Conservation (phyloP, 2,329 filamentous ascomycete genomes). For the Aspergillus sp. region DNA sequence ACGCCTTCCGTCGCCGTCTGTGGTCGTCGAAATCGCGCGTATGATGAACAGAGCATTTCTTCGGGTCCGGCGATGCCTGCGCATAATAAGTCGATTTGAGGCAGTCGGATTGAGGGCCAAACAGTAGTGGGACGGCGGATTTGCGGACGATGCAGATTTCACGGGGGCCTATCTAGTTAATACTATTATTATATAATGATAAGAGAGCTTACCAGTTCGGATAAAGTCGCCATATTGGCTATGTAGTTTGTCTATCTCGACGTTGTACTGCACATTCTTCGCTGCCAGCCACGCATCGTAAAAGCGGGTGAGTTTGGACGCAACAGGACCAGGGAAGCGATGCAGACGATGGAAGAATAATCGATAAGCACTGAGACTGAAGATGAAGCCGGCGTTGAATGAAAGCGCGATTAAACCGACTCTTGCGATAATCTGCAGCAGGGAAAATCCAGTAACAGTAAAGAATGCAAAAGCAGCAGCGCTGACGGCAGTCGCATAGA, state of each 20-base stretch:
- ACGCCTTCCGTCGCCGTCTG: constrained; percentile 5
- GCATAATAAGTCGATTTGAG: constrained; percentile 10
- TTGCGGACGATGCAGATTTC: constrained; percentile 6
- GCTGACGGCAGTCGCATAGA: background rate
- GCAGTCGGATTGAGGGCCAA: constrained; percentile 7
- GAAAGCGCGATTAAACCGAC: background rate
- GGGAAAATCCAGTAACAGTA: background rate
- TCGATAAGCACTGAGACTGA: constrained; percentile 36
- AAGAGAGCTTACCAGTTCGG: constrained; percentile 20
- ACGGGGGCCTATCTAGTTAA: constrained; percentile 2
- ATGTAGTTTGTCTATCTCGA: constrained; percentile 24
- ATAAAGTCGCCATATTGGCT: constrained; percentile 29
- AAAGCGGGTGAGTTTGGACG: constrained; percentile 17
- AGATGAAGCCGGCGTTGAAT: background rate
- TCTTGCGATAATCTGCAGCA: background rate
- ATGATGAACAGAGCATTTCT: background rate
- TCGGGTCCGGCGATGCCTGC: constrained; percentile 7
- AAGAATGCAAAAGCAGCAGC: background rate
- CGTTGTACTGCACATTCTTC: constrained; percentile 24
- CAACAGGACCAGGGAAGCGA: constrained; percentile 8
- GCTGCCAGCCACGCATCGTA: constrained; percentile 21
- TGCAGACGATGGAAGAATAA: constrained; percentile 10
- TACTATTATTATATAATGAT: background rate
- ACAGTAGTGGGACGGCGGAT: constrained; percentile 7
- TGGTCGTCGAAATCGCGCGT: constrained; percentile 8